A percentile compares a stretch with the other conserved stretches of the same genome.
phyloP scores from a whole-genome alignment of 176 grass and related monocot species.

The Tillandsia leiboldiana region DNA sequence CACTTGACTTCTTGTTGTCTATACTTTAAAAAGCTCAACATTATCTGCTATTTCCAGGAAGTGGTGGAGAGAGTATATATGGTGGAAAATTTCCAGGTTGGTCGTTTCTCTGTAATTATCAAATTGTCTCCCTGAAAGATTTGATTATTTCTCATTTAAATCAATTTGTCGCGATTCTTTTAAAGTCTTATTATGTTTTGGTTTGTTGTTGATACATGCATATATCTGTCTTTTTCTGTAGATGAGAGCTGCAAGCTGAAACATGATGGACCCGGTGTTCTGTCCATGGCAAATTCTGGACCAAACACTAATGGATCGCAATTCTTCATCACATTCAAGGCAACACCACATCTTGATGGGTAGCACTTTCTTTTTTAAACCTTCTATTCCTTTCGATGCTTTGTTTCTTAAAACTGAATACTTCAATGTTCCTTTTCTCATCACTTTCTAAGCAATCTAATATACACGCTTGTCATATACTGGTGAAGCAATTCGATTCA shows the following conservation, averaged over 20 bases:
- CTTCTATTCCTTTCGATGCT: neutral
- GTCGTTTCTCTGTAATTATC: constrained; percentile 12
- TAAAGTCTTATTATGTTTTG: constrained; percentile 12
- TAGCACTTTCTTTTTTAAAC: constrained; percentile 29
- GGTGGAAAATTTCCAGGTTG: constrained; percentile 71
- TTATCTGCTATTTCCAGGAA: constrained; percentile 79
- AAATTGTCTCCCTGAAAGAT: neutral
- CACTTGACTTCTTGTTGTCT: constrained; percentile 69
- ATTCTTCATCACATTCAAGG: constrained; percentile 60
- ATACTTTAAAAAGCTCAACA: constrained; percentile 47
- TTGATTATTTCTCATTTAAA: neutral
- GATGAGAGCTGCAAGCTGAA: constrained; percentile 69
- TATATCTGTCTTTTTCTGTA: constrained; percentile 25
- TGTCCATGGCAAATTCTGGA: constrained; percentile 74
- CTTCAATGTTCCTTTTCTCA: neutral
- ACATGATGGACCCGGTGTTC: constrained; percentile 51
- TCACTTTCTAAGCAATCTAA: neutral
- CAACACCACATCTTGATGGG: constrained; percentile 52
- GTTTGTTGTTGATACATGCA: constrained; percentile 3
- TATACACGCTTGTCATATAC: too few species aligned
- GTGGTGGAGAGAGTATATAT: constrained; percentile 80
- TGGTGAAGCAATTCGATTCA: too few species aligned
- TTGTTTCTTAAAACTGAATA: neutral
- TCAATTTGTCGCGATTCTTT: neutral
- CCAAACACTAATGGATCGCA: constrained; percentile 47